phyloP scores from a whole-genome alignment of 2,329 filamentous ascomycete genomes.

The Stagonosporopsis tanaceti region DNA sequence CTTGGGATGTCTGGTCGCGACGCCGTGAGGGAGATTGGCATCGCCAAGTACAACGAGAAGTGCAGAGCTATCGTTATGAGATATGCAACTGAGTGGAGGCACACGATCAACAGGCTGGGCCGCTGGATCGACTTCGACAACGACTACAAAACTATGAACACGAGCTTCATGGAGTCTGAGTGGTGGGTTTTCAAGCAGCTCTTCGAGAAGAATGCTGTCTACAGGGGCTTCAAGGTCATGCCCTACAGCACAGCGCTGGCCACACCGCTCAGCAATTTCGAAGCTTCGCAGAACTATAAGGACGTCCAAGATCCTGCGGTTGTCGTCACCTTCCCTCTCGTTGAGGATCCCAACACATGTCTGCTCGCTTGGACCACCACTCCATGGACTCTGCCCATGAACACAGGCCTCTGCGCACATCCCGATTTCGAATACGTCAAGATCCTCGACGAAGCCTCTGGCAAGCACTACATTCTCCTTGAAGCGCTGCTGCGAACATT shows the following conservation, averaged over 20 bases:
- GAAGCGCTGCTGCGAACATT: slow-evolving; percentile 82
- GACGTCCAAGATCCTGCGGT: slow-evolving; percentile 90
- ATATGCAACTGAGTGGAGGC: slow-evolving; percentile 85
- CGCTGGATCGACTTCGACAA: slow-evolving; percentile 99
- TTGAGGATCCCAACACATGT: slow-evolving; percentile 76
- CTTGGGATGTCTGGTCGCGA: slow-evolving; percentile 86
- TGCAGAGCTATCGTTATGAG: slow-evolving; percentile 94
- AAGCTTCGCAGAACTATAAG: slow-evolving; percentile 94
- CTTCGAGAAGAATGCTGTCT: slow-evolving; percentile 88
- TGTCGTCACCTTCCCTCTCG: slow-evolving; percentile 84
- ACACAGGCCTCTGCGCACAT: slow-evolving; percentile 78
- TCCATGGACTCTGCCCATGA: slow-evolving; percentile 84
- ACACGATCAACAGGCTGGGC: slow-evolving; percentile 85
- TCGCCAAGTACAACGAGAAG: slow-evolving; percentile 89
- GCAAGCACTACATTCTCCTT: slow-evolving; percentile 84
- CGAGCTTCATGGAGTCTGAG: slow-evolving; percentile 92
- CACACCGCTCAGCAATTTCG: slow-evolving; percentile 91
- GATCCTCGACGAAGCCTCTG: slow-evolving; percentile 81
- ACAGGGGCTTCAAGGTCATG: slow-evolving; percentile 91
- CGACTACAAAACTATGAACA: slow-evolving; percentile 97
- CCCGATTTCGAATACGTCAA: slow-evolving; percentile 89
- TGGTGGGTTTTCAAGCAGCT: slow-evolving; percentile 98
- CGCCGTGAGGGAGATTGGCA: slow-evolving; percentile 84
- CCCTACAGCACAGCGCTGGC: slow-evolving; percentile 92
- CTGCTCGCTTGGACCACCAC: slow-evolving; percentile 91